phyloP scores from a whole-genome alignment of 768 basidiomycete genomes.

The Asterophora parasitica region DNA sequence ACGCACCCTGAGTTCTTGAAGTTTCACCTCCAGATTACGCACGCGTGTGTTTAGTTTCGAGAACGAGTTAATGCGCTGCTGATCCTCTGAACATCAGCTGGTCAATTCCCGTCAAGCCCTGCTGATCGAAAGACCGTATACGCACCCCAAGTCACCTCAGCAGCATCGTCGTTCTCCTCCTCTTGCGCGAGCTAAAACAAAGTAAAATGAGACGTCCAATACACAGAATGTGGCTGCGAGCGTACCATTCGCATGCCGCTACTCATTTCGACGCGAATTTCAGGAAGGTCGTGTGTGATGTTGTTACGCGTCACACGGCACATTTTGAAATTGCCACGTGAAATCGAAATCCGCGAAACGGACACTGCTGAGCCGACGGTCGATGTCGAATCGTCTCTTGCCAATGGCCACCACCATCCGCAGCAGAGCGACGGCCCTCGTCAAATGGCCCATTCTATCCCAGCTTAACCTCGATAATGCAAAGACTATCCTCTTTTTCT shows the following conservation, averaged over 20 bases:
- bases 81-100: slow-evolving; percentile 54
- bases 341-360: slow-evolving; percentile 1
- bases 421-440: slow-evolving; percentile 9
- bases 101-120: slow-evolving; percentile 6
- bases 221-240: slow-evolving; percentile 7
- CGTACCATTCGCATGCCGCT: slow-evolving; percentile 56
- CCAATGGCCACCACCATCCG: slow-evolving; percentile 15
- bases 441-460: slow-evolving; percentile 14
- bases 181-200: slow-evolving; percentile 59
- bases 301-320: neutral
- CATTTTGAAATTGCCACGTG: slow-evolving; percentile 11
- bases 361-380: too few relatives aligned
- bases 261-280: slow-evolving; percentile 25
- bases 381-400: neutral
- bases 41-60: slow-evolving; percentile 86
- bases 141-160: slow-evolving; percentile 84
- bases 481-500: slow-evolving; percentile 56
- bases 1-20: slow-evolving; percentile 68
- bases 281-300: slow-evolving; percentile 4
- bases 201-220: neutral
- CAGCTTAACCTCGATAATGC: slow-evolving; percentile 35
- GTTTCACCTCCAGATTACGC: slow-evolving; percentile 63
- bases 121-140: slow-evolving; percentile 2
- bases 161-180: slow-evolving; percentile 69
- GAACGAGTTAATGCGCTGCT: slow-evolving; percentile 87